Base-by-base conservation (phyloP, 257 asterid genomes). In the Petunia axillaris region DNA sequence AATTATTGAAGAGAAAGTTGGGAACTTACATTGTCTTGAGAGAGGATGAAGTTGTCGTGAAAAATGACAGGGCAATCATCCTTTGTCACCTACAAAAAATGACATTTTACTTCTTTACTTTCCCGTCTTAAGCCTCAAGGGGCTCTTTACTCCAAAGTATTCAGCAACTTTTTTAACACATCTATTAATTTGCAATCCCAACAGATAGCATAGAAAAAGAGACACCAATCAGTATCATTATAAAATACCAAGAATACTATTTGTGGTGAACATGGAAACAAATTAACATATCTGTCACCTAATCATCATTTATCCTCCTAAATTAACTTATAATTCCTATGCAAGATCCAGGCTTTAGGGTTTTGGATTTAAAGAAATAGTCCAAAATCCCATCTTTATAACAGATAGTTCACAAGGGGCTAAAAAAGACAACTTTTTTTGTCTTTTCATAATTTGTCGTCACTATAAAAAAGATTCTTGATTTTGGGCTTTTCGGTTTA, bases 31-130 rank as follows among this genome's bases (percentile, higher is more conserved):
- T 88, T 84, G 14, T 94, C 91, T 82, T 91, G 87, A 5, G 94
- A 89, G 84, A 90, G 84, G 84, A 96, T 93, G 89, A 90, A 91
- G 91, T 96, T 88, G 89, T 96, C 99, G 84, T 96, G 99, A 81
- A 96, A 96, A 78, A 96, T 86, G 84, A 96, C 84, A 53, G 99
- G 98, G 90, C 90, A 90, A 76, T 89, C 97, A 88, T 96, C 99
- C 67, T 81, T 89, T 2, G 98, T 96, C 66, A 96, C 99, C 98
- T 95, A 88, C 89, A 91, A 88, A 89, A 87, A 85, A 64, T 58
- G 86, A 83, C 64, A 77, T 82, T 38, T 85, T 77, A 66, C 76
- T 85, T 57, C 9, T 87, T 87, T 76, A 86, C 89, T 83, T 90
- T 85, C 85, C 86, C 76, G 90, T 87, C 88, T 25, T 25, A 82